phyloP scores from a whole-genome alignment of 169 alveolate genomes.

The Toxoplasma gondii region DNA sequence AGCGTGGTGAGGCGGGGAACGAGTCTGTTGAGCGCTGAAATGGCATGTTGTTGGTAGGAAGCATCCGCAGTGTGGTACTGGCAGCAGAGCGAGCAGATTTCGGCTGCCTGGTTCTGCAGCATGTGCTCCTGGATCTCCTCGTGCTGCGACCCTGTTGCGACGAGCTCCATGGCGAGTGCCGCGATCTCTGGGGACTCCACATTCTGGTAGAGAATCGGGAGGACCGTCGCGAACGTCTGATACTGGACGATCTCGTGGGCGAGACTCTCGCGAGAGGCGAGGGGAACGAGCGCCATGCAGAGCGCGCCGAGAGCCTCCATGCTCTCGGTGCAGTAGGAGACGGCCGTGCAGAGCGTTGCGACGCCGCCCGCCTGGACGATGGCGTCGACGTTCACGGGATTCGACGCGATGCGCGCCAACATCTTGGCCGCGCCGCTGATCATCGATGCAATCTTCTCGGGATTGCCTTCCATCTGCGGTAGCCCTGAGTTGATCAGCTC shows the following conservation, averaged over 20 bases:
- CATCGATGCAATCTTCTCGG: slow-evolving; percentile 82
- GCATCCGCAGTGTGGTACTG: slow-evolving; percentile 87
- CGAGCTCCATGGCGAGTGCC: slow-evolving; percentile 73
- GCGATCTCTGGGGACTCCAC: slow-evolving; percentile 79
- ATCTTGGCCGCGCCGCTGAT: slow-evolving; percentile 89
- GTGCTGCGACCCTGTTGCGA: slow-evolving; percentile 83
- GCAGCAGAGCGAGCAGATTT: slow-evolving; percentile 89
- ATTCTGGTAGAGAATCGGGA: slow-evolving; percentile 85
- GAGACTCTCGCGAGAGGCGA: slow-evolving; percentile 77
- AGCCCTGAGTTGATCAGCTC: slow-evolving; percentile 87
- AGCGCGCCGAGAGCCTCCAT: slow-evolving; percentile 85
- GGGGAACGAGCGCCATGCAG: slow-evolving; percentile 86
- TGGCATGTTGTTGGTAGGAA: slow-evolving; percentile 82
- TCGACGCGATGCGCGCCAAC: slow-evolving; percentile 86
- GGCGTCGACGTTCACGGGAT: slow-evolving; percentile 85
- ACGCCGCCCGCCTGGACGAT: slow-evolving; percentile 87
- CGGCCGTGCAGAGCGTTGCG: slow-evolving; percentile 87
- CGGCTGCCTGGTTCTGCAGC: slow-evolving; percentile 86
- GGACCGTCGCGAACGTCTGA: slow-evolving; percentile 81
- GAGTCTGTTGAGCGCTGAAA: slow-evolving; percentile 84
- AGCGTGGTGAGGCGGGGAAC: slow-evolving; percentile 83
- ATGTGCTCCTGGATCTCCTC: slow-evolving; percentile 86
- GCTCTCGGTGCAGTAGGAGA: slow-evolving; percentile 83
- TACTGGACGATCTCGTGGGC: slow-evolving; percentile 77
- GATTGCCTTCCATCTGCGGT: slow-evolving; percentile 80